phyloP scores from a whole-genome alignment of 768 basidiomycete species.

The Xerocomellus amylosporus region DNA sequence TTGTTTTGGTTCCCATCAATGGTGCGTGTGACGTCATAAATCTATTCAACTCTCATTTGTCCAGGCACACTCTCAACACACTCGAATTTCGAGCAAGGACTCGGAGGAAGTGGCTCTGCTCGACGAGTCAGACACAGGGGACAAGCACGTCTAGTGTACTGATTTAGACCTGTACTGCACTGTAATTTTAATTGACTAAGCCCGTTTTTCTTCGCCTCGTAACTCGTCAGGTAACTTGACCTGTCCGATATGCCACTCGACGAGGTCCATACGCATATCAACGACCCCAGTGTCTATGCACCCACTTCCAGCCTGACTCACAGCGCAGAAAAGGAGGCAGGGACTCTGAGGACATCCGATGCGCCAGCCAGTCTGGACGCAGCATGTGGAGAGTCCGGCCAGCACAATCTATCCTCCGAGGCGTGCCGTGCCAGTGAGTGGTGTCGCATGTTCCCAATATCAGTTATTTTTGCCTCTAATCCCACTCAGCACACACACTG shows the following conservation, averaged over 20 bases:
- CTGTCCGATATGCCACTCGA: slow-evolving; percentile 23
- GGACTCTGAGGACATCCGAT: slow-evolving; percentile 9
- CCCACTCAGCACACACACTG: neutral
- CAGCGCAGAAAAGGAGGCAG: slow-evolving; percentile 10
- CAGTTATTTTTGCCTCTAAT: neutral
- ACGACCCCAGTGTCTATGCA: slow-evolving; percentile 24
- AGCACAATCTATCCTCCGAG: slow-evolving; percentile 10
- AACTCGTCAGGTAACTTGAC: slow-evolving; percentile 3
- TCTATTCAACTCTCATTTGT: too few species aligned
- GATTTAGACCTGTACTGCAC: too few species aligned
- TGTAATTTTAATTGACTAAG: slow-evolving; percentile 2
- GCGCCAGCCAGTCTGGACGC: slow-evolving; percentile 6
- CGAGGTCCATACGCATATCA: slow-evolving; percentile 23
- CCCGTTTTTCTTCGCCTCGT: neutral
- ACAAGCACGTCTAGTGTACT: too few species aligned
- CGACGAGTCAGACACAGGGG: too few species aligned
- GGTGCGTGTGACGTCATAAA: too few species aligned
- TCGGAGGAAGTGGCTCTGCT: too few species aligned
- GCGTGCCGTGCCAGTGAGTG: neutral
- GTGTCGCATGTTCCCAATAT: neutral
- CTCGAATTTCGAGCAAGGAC: too few species aligned
- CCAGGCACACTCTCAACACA: too few species aligned
- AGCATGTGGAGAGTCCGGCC: slow-evolving; percentile 32
- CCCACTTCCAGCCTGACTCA: slow-evolving; percentile 17
- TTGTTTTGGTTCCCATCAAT: too few species aligned